A percentile compares a stretch with the other conserved stretches of the same genome.
phyloP scores from a whole-genome alignment of 208 protist genomes.

The Leishmania major region DNA sequence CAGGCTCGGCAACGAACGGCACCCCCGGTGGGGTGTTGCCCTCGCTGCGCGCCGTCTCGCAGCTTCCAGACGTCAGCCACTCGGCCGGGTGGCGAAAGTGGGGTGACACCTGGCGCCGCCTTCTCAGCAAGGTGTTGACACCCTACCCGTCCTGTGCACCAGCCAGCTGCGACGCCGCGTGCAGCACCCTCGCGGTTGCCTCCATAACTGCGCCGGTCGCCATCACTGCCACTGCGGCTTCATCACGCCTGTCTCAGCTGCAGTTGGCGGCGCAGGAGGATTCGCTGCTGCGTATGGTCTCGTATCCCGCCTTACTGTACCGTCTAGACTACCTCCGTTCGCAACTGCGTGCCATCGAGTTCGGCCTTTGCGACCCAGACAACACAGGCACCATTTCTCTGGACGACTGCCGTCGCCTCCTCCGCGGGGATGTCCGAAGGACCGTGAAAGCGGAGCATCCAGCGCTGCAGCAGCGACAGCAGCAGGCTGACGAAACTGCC shows the following conservation, averaged over 20 bases:
- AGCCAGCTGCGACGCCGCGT: neutral
- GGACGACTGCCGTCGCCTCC: constrained; percentile 44
- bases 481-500: neutral
- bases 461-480: neutral
- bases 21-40: neutral
- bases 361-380: constrained; percentile 50
- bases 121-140: neutral
- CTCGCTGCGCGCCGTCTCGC: neutral
- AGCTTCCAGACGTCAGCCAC: neutral
- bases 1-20: neutral
- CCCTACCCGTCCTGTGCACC: neutral
- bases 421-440: constrained; percentile 22
- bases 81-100: neutral
- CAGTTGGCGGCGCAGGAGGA: constrained; percentile 18
- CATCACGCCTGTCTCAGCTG: constrained; percentile 1
- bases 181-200: neutral
- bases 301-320: constrained; percentile 45
- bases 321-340: constrained; percentile 59
- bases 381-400: constrained; percentile 58
- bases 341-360: constrained; percentile 69
- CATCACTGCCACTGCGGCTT: neutral
- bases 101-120: neutral
- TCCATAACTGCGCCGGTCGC: neutral
- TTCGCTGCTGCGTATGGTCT: constrained; percentile 22
- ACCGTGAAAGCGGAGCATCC: neutral